A percentile compares a stretch with the other conserved stretches of the same genome.
These are phyloP conservation scores for Scheffersomyces segobiensis DNA, from an alignment of 1,139 yeast genomes.

Conservation along the genomic window DNA sequence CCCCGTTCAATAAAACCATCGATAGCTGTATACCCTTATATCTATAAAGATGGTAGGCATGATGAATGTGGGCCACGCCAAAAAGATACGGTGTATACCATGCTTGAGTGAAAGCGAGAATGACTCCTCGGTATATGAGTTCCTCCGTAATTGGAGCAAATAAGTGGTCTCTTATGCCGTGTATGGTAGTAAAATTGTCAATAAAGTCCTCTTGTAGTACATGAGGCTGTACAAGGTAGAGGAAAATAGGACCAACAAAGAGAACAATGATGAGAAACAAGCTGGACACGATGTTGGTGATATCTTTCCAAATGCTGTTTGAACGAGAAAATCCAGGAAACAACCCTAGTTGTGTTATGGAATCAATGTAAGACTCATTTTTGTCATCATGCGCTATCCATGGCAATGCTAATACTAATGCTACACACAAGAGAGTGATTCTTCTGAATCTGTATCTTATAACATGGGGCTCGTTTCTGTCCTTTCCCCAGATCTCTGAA, in stretches of 20 bases:
- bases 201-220: constrained; percentile 14
- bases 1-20: constrained; percentile 40
- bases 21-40: constrained; percentile 22
- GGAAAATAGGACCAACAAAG: constrained; percentile 60
- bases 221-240: constrained; percentile 14
- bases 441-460: constrained; percentile 38
- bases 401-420: constrained; percentile 30
- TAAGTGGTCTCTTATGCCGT: constrained; percentile 64
- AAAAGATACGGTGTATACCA: constrained; percentile 64
- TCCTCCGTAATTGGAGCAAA: constrained; percentile 93
- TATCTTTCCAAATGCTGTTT: constrained; percentile 21
- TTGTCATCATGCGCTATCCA: constrained; percentile 4
- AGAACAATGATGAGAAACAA: constrained; percentile 40
- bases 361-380: constrained; percentile 5
- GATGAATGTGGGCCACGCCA: constrained; percentile 92
- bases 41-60: constrained; percentile 58
- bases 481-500: constrained; percentile 16
- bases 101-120: constrained; percentile 37
- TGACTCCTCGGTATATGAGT: constrained; percentile 67
- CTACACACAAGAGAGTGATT: constrained; percentile 31
- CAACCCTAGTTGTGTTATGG: constrained; percentile 22
- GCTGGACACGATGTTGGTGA: constrained; percentile 22
- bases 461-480: constrained; percentile 49
- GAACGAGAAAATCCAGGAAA: constrained; percentile 27
- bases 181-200: constrained; percentile 32